These are phyloP conservation scores for Ceratobasidium sp. DNA, from an alignment of 1,284 basidiomycete genomes.

Conservation along the genomic window DNA sequence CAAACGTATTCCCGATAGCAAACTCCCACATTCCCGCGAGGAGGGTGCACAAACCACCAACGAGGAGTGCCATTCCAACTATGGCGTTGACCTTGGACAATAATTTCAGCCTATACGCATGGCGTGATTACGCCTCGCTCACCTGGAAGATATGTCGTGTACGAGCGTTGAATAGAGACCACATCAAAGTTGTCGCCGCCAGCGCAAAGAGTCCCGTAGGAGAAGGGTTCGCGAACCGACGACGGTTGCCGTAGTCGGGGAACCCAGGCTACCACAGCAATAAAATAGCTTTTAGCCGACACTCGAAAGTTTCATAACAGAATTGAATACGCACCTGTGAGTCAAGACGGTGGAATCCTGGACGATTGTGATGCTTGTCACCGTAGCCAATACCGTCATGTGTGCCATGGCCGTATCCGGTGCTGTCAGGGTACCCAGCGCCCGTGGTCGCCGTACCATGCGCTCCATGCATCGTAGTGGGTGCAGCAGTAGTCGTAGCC, in stretches of 20 bases:
- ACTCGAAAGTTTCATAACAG: background rate
- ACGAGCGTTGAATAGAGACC: slow-evolving; percentile 46
- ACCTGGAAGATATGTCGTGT: slow-evolving; percentile 52
- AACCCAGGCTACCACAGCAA: slow-evolving; percentile 20
- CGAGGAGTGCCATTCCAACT: slow-evolving; percentile 54
- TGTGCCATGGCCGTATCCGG: background rate
- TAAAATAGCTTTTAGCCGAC: background rate
- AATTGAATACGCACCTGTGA: slow-evolving; percentile 18
- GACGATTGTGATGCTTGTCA: slow-evolving; percentile 13
- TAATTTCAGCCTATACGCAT: slow-evolving; percentile 56
- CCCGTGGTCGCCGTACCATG: background rate
- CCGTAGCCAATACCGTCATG: background rate
- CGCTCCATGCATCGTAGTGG: background rate
- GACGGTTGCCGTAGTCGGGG: slow-evolving; percentile 24
- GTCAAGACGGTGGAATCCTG: slow-evolving; percentile 23
- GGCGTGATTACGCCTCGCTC: background rate
- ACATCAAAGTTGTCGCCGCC: slow-evolving; percentile 59
- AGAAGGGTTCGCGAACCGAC: slow-evolving; percentile 42
- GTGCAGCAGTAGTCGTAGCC: slow-evolving; percentile 10
- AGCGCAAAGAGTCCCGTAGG: slow-evolving; percentile 45
- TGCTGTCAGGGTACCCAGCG: background rate
- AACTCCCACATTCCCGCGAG: slow-evolving; percentile 55
- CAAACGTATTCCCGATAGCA: slow-evolving; percentile 62
- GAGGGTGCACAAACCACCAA: slow-evolving; percentile 60
- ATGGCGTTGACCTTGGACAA: slow-evolving; percentile 60